These are phyloP conservation scores for Sphagnum magellanicum DNA, from an alignment of 228 moss, liverwort and hornwort genomes.

Conservation along the genomic window DNA sequence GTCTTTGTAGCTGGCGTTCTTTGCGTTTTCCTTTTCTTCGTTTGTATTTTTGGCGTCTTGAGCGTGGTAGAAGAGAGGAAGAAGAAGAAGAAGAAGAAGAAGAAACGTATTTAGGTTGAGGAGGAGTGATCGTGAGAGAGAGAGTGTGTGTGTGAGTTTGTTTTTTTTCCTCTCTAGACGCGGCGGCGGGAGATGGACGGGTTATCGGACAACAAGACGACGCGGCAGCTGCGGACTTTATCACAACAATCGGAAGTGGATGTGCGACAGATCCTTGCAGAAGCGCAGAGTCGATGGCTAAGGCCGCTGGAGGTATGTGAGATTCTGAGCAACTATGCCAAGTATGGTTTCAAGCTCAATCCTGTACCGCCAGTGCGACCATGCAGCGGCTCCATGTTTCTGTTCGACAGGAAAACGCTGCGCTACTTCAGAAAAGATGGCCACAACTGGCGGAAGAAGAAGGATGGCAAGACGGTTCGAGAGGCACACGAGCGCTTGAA, in stretches of 20 bases:
- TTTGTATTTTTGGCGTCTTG: too few species aligned
- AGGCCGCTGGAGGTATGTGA: slow-evolving; percentile 75
- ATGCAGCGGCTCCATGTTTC: slow-evolving; percentile 72
- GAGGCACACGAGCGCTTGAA: slow-evolving; percentile 96
- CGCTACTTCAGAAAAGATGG: slow-evolving; percentile 96
- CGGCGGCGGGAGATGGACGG: slow-evolving; percentile 13
- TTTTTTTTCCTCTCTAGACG: too few species aligned
- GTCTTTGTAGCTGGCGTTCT: too few species aligned
- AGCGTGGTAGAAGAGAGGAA: too few species aligned
- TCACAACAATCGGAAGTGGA: slow-evolving; percentile 49
- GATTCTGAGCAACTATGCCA: slow-evolving; percentile 60
- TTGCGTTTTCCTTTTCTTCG: too few species aligned
- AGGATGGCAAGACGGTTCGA: slow-evolving; percentile 88
- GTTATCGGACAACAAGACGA: background rate
- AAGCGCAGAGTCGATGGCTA: slow-evolving; percentile 73
- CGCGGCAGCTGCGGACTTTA: slow-evolving; percentile 17
- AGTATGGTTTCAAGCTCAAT: slow-evolving; percentile 70
- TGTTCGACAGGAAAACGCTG: slow-evolving; percentile 85
- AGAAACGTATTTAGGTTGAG: too few species aligned
- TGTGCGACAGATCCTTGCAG: slow-evolving; percentile 67
- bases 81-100: too few species aligned
- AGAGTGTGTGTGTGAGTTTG: too few species aligned
- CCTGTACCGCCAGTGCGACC: slow-evolving; percentile 65
- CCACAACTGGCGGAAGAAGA: slow-evolving; percentile 99
- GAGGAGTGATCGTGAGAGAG: too few species aligned